These are phyloP conservation scores for Blastocystis sp. DNA, from an alignment of 352 stramenopile genomes.

Conservation along the genomic window DNA sequence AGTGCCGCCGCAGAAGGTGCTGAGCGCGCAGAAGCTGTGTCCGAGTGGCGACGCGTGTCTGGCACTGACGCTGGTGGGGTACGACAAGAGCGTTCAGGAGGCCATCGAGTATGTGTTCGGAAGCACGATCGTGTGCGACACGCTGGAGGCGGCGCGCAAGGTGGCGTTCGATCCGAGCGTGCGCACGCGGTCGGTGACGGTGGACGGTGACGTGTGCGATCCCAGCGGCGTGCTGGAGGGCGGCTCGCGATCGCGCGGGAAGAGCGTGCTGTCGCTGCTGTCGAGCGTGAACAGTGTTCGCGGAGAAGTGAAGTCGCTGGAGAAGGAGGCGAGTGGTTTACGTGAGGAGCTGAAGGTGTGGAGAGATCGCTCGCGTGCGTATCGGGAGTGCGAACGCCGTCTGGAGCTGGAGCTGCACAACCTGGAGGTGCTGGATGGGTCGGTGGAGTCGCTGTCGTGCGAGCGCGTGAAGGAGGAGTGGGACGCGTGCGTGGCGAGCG, in stretches of 20 bases:
- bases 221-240: slow-evolving; percentile 87
- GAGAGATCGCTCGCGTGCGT: not conserved
- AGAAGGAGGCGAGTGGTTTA: not conserved
- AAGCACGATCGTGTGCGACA: slow-evolving; percentile 79
- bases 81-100: slow-evolving; percentile 79
- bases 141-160: slow-evolving; percentile 59
- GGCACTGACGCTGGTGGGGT: slow-evolving; percentile 17
- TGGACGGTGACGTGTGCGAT: slow-evolving; percentile 94
- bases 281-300: not conserved
- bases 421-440: slow-evolving; percentile 49
- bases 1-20: slow-evolving; percentile 51
- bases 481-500: slow-evolving; percentile 59
- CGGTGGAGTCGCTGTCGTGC: slow-evolving; percentile 66
- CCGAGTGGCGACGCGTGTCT: not conserved
- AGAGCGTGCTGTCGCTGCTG: not conserved
- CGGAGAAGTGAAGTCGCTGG: not conserved
- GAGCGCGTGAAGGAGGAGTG: slow-evolving; percentile 66
- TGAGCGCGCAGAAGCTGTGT: not conserved
- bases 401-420: slow-evolving; percentile 69
- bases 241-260: slow-evolving; percentile 62
- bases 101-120: slow-evolving; percentile 97
- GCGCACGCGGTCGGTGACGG: slow-evolving; percentile 85
- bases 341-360: not conserved
- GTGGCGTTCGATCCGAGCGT: slow-evolving; percentile 72
- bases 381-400: slow-evolving; percentile 66